Percentiles rank a stretch among this genome's conserved stretches.
Conservation (phyloP, 2,329 filamentous ascomycete genomes). For the Sporothrix globosa region DNA sequence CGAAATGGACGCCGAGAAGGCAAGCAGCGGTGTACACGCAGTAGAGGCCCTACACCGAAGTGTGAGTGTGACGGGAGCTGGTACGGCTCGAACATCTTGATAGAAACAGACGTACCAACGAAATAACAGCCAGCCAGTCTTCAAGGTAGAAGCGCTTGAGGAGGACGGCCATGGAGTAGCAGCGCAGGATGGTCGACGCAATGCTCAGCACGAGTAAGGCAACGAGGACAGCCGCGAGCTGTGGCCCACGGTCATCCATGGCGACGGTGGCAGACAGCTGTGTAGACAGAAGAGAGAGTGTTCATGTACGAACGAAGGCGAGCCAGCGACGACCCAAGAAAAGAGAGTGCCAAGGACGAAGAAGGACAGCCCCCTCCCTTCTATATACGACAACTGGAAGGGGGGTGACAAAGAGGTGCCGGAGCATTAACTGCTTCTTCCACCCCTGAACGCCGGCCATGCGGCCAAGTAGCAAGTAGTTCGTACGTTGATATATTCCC, state of each 20-base stretch:
- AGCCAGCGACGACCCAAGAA: neutral
- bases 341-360: constrained; percentile 4
- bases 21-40: neutral
- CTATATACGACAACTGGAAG: constrained; percentile 1
- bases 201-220: neutral
- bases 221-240: constrained; percentile 10
- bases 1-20: neutral
- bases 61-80: neutral
- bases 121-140: constrained; percentile 17
- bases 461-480: neutral
- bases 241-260: constrained; percentile 9
- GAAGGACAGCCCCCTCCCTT: neutral
- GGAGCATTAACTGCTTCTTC: neutral
- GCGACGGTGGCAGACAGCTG: neutral
- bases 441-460: constrained; percentile 7
- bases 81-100: neutral
- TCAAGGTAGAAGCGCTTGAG: constrained; percentile 21
- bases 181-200: constrained; percentile 15
- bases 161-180: constrained; percentile 21
- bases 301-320: too few species aligned
- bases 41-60: neutral
- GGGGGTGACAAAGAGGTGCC: too few species aligned
- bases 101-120: neutral
- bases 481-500: neutral
- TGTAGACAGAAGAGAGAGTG: neutral